Conservation (phyloP, 176 grass and related monocot genomes). For the Melocanna baccifera region DNA sequence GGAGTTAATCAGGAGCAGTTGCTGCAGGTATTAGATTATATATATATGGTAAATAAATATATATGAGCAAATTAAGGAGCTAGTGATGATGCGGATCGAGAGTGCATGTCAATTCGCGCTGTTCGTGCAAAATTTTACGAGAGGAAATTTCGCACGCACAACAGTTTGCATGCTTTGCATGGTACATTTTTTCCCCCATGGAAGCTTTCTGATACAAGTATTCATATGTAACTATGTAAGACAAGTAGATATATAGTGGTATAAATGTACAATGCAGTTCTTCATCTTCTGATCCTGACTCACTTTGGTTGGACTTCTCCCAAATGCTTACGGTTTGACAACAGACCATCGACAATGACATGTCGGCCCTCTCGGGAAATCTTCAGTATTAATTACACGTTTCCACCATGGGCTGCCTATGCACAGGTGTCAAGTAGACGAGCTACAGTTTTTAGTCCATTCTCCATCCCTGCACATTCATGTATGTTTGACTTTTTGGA, state of each 20-base stretch:
- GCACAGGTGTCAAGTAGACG: not conserved
- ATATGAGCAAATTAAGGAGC: not conserved
- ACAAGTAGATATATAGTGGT: not conserved
- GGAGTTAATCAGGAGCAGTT: not conserved
- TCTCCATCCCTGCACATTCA: constrained; percentile 4
- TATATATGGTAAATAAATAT: too few species aligned
- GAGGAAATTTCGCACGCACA: constrained; percentile 36
- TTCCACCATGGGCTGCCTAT: not conserved
- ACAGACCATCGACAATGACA: not conserved
- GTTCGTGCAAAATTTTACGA: constrained; percentile 32
- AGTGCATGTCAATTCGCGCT: not conserved
- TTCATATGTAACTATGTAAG: not conserved
- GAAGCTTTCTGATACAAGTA: not conserved
- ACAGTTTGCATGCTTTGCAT: not conserved
- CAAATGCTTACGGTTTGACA: not conserved
- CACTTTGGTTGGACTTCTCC: not conserved
- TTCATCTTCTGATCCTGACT: not conserved
- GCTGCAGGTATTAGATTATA: not conserved
- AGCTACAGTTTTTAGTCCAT: not conserved
- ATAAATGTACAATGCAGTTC: not conserved
- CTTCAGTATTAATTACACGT: not conserved
- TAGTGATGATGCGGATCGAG: not conserved
- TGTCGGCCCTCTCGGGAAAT: not conserved
- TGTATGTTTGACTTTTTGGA: constrained; percentile 7
- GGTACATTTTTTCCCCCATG: not conserved